Evolutionary conservation across 75 land plant genomes (phyloP).

Genomic region (Larix kaempferi): DNA sequence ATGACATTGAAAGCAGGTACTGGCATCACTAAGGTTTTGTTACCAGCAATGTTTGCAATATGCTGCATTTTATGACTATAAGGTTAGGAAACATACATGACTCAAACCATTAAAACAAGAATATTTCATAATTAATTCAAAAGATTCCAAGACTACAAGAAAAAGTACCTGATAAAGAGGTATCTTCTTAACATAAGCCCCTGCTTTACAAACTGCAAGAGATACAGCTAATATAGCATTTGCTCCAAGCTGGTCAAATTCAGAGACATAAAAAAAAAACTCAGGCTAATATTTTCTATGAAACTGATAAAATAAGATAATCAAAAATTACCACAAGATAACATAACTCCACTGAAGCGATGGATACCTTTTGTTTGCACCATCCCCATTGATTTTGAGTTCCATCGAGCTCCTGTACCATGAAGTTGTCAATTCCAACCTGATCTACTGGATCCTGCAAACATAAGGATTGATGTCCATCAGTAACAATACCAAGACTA

Average conservation of each 20-base stretch:
- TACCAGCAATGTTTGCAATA: slow-evolving; percentile 95
- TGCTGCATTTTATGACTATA: slow-evolving; percentile 36
- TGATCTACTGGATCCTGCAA: slow-evolving; percentile 95
- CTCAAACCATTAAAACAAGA: too few relatives aligned
- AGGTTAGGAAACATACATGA: too few relatives aligned
- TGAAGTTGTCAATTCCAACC: slow-evolving; percentile 81
- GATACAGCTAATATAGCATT: slow-evolving; percentile 97
- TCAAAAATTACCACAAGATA: neutral
- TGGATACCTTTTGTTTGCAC: slow-evolving; percentile 96
- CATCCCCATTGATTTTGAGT: slow-evolving; percentile 98
- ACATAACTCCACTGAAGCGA: neutral
- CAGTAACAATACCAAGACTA: neutral
- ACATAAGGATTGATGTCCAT: neutral
- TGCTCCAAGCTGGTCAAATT: slow-evolving; percentile 75
- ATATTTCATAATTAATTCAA: too few relatives aligned
- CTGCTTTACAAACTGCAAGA: slow-evolving; percentile 97
- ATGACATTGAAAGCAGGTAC: slow-evolving; percentile 99
- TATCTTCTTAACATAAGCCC: slow-evolving; percentile 69
- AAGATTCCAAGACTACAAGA: too few relatives aligned
- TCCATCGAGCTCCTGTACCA: slow-evolving; percentile 96
- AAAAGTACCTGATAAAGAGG: slow-evolving; percentile 57
- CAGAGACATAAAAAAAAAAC: too few relatives aligned
- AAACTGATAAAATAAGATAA: neutral
- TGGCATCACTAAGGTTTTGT: slow-evolving; percentile 82
- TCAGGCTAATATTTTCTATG: neutral